A percentile compares a stretch with the other conserved stretches of the same genome.
phyloP scores from a whole-genome alignment of 2,329 filamentous ascomycete species.

The Ramichloridium luteum region DNA sequence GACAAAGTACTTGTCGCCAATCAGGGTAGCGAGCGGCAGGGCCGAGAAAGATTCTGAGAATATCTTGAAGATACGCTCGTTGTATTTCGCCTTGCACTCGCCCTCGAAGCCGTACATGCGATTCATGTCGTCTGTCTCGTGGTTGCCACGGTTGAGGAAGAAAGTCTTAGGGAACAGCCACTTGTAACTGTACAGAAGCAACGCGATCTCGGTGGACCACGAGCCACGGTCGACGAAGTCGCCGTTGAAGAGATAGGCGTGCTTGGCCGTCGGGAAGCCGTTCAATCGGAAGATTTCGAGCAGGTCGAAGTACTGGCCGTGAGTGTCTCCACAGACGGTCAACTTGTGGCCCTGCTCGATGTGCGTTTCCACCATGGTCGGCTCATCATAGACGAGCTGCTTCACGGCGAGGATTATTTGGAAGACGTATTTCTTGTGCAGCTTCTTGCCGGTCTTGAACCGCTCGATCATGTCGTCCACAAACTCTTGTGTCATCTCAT shows the following conservation, averaged over 20 bases:
- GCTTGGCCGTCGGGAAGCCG: conserved; percentile 69
- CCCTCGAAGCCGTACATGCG: conserved; percentile 96
- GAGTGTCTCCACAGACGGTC: conserved; percentile 94
- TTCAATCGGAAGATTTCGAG: conserved; percentile 93
- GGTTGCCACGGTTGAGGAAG: conserved; percentile 95
- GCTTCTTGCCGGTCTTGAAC: conserved; percentile 91
- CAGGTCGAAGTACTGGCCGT: conserved; percentile 95
- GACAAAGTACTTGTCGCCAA: conserved; percentile 81
- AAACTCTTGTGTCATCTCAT: conserved; percentile 90
- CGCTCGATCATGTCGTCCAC: conserved; percentile 93
- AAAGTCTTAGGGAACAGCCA: conserved; percentile 74
- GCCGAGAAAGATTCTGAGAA: conserved; percentile 98
- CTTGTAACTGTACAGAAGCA: conserved; percentile 92
- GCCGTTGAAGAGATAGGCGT: conserved; percentile 95
- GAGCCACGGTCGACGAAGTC: conserved; percentile 97
- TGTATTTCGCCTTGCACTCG: conserved; percentile 97
- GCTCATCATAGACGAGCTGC: conserved; percentile 79
- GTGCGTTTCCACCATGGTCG: conserved; percentile 91
- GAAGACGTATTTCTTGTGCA: conserved; percentile 94
- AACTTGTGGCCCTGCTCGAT: conserved; percentile 66
- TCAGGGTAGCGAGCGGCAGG: conserved; percentile 77
- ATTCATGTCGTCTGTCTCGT: conserved; percentile 93
- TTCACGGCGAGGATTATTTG: conserved; percentile 86
- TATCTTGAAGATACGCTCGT: conserved; percentile 86
- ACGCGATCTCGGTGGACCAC: conserved; percentile 94